Conservation (phyloP, 768 basidiomycete genomes). For the Zangia roseola region DNA sequence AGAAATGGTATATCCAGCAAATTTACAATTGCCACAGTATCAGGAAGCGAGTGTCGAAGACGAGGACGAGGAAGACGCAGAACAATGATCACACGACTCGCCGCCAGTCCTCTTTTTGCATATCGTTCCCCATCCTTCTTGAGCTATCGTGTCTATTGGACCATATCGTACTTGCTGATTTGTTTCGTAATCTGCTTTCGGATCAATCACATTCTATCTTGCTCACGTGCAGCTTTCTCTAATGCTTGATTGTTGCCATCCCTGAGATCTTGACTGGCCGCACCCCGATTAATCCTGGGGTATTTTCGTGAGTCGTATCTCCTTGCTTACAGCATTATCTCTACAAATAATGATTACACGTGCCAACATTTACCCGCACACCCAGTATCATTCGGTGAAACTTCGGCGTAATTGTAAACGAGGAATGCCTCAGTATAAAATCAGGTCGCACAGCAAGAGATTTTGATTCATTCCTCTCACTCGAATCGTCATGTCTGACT, state of each 20-base stretch:
- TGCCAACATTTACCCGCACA: too few relatives aligned
- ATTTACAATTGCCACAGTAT: slow-evolving; percentile 40
- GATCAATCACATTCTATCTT: slow-evolving; percentile 8
- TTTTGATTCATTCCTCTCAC: neutral
- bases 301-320: neutral
- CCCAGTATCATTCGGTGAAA: slow-evolving; percentile 6
- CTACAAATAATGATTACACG: neutral
- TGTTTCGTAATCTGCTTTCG: slow-evolving; percentile 20
- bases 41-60: slow-evolving; percentile 53
- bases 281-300: too few relatives aligned
- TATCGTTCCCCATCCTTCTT: neutral
- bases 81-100: slow-evolving; percentile 30
- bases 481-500: slow-evolving; percentile 11
- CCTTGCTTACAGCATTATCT: neutral
- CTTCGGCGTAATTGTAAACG: slow-evolving; percentile 3
- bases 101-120: neutral
- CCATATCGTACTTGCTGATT: slow-evolving; percentile 14
- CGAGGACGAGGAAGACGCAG: slow-evolving; percentile 41
- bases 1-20: neutral
- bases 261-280: too few relatives aligned
- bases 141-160: neutral
- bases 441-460: neutral
- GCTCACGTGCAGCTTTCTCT: neutral
- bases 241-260: too few relatives aligned
- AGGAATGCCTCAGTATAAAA: slow-evolving; percentile 13